Conservation (phyloP, 192 early-diverging fungal species). For the Coemansia sp. region DNA sequence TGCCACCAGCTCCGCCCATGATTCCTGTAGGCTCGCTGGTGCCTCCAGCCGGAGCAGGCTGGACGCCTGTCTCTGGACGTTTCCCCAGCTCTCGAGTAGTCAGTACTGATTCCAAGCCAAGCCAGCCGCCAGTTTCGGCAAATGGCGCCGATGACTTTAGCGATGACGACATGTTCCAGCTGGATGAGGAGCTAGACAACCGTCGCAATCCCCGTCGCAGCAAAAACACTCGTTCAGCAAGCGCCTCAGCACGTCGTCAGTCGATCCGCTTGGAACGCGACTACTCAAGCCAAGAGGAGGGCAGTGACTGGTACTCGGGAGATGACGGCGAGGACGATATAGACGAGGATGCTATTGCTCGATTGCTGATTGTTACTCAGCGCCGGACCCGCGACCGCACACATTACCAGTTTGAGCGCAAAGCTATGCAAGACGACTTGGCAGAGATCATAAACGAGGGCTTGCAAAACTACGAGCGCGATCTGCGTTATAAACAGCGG, state of each 20-base stretch:
- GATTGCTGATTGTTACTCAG: slow-evolving; percentile 91
- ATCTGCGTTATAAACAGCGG: slow-evolving; percentile 58
- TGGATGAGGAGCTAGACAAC: slow-evolving; percentile 72
- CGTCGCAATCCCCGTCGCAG: slow-evolving; percentile 34
- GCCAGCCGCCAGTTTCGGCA: not conserved
- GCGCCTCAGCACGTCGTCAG: slow-evolving; percentile 27
- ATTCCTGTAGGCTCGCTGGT: slow-evolving; percentile 13
- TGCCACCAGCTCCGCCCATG: slow-evolving; percentile 37
- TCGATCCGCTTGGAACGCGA: slow-evolving; percentile 25
- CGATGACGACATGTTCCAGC: slow-evolving; percentile 66
- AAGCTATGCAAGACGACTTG: slow-evolving; percentile 75
- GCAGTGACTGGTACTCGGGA: slow-evolving; percentile 48
- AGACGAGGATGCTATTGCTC: slow-evolving; percentile 84
- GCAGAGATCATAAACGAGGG: slow-evolving; percentile 95
- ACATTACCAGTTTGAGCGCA: slow-evolving; percentile 75
- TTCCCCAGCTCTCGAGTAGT: slow-evolving; percentile 12
- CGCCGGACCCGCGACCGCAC: slow-evolving; percentile 64
- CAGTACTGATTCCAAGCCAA: not conserved
- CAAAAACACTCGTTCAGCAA: slow-evolving; percentile 16
- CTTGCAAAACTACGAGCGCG: slow-evolving; percentile 84
- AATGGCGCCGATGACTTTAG: slow-evolving; percentile 57
- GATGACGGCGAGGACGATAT: slow-evolving; percentile 82
- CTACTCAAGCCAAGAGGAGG: slow-evolving; percentile 60
- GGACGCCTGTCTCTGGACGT: slow-evolving; percentile 30
- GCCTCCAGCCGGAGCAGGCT: slow-evolving; percentile 23